phyloP scores from a whole-genome alignment of 345 rosid species.

The Moringa oleifera region DNA sequence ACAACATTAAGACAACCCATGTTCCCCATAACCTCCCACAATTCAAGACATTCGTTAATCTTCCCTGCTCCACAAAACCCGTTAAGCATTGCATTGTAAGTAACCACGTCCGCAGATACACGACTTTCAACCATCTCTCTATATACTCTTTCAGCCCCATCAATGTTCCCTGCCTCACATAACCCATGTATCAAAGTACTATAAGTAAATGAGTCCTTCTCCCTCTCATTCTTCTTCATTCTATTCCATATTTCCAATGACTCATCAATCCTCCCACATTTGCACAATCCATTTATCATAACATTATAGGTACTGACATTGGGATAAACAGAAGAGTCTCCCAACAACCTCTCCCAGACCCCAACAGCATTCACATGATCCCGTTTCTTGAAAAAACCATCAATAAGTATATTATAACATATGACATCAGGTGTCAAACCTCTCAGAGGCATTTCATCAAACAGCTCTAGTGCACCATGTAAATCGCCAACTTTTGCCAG shows the following conservation, averaged over 20 bases:
- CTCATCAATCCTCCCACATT: slow-evolving; percentile 62
- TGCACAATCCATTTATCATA: slow-evolving; percentile 80
- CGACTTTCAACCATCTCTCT: slow-evolving; percentile 57
- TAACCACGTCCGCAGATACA: slow-evolving; percentile 51
- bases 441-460: slow-evolving; percentile 74
- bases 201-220: slow-evolving; percentile 60
- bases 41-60: slow-evolving; percentile 55
- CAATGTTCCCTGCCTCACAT: slow-evolving; percentile 56
- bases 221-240: slow-evolving; percentile 60
- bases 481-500: slow-evolving; percentile 50
- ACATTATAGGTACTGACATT: slow-evolving; percentile 74
- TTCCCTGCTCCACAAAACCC: slow-evolving; percentile 63
- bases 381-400: slow-evolving; percentile 52
- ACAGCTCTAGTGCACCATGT: slow-evolving; percentile 50
- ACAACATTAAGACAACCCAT: slow-evolving; percentile 45
- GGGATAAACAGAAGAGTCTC: slow-evolving; percentile 49
- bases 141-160: slow-evolving; percentile 60
- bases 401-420: slow-evolving; percentile 74
- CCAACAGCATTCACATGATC: slow-evolving; percentile 47
- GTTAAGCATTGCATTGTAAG: slow-evolving; percentile 70
- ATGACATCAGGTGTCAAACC: slow-evolving; percentile 49
- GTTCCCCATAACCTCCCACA: slow-evolving; percentile 75
- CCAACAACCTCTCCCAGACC: slow-evolving; percentile 59
- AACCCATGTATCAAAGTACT: slow-evolving; percentile 67
- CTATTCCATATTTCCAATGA: slow-evolving; percentile 71